Percentiles rank a stretch among this genome's conserved stretches.
These are phyloP conservation scores for Pythium myriotylum DNA, from an alignment of 352 stramenopile species.

Conservation along the genomic window DNA sequence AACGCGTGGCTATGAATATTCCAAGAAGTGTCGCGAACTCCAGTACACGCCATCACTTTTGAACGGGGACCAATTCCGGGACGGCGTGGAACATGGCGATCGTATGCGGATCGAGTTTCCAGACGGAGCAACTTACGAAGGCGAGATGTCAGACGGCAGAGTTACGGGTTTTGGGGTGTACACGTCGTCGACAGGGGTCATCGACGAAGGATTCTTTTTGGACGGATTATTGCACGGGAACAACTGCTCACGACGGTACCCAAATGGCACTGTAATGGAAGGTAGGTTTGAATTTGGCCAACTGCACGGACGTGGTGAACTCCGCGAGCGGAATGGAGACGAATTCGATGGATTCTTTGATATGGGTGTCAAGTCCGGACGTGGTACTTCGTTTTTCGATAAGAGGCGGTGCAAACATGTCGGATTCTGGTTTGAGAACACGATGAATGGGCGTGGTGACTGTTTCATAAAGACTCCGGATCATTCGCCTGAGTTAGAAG, in stretches of 20 bases:
- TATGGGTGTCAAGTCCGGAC: slow-evolving; percentile 44
- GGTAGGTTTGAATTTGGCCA: slow-evolving; percentile 51
- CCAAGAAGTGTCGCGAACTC: slow-evolving; percentile 36
- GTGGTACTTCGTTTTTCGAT: slow-evolving; percentile 43
- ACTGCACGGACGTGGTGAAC: slow-evolving; percentile 42
- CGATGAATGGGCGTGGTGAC: slow-evolving; percentile 60
- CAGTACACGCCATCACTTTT: slow-evolving; percentile 46
- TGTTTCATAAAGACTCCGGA: slow-evolving; percentile 43
- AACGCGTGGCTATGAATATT: slow-evolving; percentile 46
- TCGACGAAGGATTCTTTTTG: slow-evolving; percentile 67
- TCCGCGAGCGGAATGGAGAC: slow-evolving; percentile 48
- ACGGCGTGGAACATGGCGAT: slow-evolving; percentile 52
- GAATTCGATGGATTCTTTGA: slow-evolving; percentile 71
- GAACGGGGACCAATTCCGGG: slow-evolving; percentile 51
- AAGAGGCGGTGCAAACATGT: slow-evolving; percentile 45
- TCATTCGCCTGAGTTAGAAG: neutral
- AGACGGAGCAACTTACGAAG: slow-evolving; percentile 66
- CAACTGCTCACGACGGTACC: slow-evolving; percentile 45
- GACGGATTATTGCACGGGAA: slow-evolving; percentile 60
- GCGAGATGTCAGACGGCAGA: slow-evolving; percentile 61
- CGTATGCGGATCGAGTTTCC: slow-evolving; percentile 54
- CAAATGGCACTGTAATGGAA: slow-evolving; percentile 48
- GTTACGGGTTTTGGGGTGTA: slow-evolving; percentile 60
- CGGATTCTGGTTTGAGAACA: slow-evolving; percentile 70
- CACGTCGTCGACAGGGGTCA: slow-evolving; percentile 59